phyloP scores from a whole-genome alignment of 225 moss, liverwort and hornwort genomes.

The Physcomitrellopsis africana region DNA sequence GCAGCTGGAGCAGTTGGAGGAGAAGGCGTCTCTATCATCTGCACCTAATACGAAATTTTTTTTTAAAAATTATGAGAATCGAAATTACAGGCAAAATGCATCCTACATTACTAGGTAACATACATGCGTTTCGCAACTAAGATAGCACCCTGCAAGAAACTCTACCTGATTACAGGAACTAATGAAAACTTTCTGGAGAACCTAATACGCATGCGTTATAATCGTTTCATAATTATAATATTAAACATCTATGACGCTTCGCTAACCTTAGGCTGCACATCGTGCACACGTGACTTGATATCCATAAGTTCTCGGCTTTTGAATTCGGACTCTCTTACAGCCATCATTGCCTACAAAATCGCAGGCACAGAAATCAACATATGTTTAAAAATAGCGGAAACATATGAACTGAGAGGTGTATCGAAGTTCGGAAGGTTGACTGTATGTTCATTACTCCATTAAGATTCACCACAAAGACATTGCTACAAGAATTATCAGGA shows the following conservation, averaged over 20 bases:
- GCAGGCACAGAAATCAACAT: background rate
- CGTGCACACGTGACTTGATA: slow-evolving; percentile 39
- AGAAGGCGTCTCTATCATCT: slow-evolving; percentile 48
- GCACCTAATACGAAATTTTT: slow-evolving; percentile 30
- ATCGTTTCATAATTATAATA: background rate
- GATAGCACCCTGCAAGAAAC: background rate
- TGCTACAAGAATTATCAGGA: slow-evolving; percentile 1
- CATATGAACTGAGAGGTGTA: background rate
- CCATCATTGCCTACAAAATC: slow-evolving; percentile 39
- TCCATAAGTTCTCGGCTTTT: slow-evolving; percentile 44
- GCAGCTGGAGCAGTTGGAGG: slow-evolving; percentile 40
- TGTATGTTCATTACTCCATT: background rate
- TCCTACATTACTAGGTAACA: too few relatives aligned
- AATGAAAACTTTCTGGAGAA: background rate
- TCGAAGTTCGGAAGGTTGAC: background rate
- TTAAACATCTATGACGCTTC: background rate
- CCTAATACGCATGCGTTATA: background rate
- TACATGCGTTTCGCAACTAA: background rate
- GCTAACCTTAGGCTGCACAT: slow-evolving; percentile 43
- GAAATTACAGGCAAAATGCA: background rate
- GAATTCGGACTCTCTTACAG: slow-evolving; percentile 30
- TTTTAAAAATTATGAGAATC: slow-evolving; percentile 4
- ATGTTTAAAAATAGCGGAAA: background rate
- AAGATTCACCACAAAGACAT: background rate
- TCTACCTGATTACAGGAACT: background rate